Evolutionary conservation across 352 stramenopile species (phyloP), one percentile per base, ranked within the genome.

Genomic region (Phytophthora melonis): DNA sequence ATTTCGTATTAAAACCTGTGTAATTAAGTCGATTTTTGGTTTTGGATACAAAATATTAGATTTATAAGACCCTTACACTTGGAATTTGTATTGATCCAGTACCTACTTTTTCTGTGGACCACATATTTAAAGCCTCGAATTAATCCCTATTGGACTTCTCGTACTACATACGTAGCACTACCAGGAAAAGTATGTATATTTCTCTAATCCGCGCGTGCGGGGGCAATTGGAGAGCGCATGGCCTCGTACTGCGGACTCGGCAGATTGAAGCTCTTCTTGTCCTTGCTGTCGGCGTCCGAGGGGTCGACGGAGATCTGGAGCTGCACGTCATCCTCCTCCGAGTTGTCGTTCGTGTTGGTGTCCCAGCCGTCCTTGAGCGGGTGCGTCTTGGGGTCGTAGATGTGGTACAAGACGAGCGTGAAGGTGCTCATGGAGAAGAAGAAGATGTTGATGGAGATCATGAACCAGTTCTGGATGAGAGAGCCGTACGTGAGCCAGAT

Each of bases 401-500:
- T 60, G 13, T 73, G 41, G 60, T 82, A 82, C 25, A 82, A 45
- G 10, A 66, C 53, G 5, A 73, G 30, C 5, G 70, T 77, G 30
- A 77, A 57, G 14, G 59, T 58, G 54, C 63, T 74, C 58, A 77
- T 74, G n/a, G 65, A 60, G 60, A 82, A 71, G 54, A 76, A 74
- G 47, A 77, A 61, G 16, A 79, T 63, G 71, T 81, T 81, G 63
- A 67, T 73, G 6, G 63, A 70, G 27, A 85, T 74, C 27, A 91
- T 72, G 50, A 87, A 72, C n/a, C 32, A 57, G 43, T 86, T 76
- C 36, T 66, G n/a, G 16, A 81, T 62, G 21, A 89, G 55, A 43
- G 60, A 65, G 27, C 77, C 77, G 64, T 87, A 91, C 18, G 75
- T 66, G 36, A 87, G 66, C 81, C 81, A 91, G 18, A 84, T 72